Evolutionary conservation across 2,329 filamentous ascomycete genomes (phyloP), one percentile per base, ranked within the genome.

Genomic region (Conoideocrella luteorostrata): DNA sequence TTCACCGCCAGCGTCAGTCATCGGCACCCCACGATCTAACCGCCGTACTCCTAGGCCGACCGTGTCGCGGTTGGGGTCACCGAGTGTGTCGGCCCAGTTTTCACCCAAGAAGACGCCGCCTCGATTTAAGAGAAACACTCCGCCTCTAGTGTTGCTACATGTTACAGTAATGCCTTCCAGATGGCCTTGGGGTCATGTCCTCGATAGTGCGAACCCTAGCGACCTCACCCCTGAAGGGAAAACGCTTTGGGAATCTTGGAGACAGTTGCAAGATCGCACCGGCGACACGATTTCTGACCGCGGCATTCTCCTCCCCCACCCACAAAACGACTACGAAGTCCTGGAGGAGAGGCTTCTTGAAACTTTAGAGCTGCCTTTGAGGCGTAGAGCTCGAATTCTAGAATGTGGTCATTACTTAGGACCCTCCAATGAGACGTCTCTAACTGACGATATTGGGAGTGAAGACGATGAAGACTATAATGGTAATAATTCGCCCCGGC

Each of bases 301-400:
- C 18, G 87, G 85, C 3, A 74, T 93, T 26, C 68, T 93, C 34
- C 73, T 93, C 7, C 79, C 85, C 2, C 88, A 93, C 57, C 87
- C 87, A 1, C 78, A 86, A 52, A 83, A 84, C 44, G 86, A 90
- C 59, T 91, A 86, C 55, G 86, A 90, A 60, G 66, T 88, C 45
- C 73, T 93, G 0, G 85, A 91, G 63, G 86, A 90, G 65, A 72
- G 86, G 22, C 70, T 91, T 26, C 67, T 90, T 3, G 86, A 90
- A 61, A 81, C 83, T 2, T 64, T 90, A 36, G 86, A 88, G 59
- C 69, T 91, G 13, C 82, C 80, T 2, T 68, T 82, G 23, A 69
- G 70, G 13, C 70, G 76, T 2, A 69, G 79, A n/a, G 84, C 84
- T 3, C 74, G 82, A 3, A 80, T 90, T 34, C 71, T 87, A 6